Evolutionary conservation across 805 yeast genomes (phyloP), one percentile per base, ranked within the genome.

Genomic region (Wickerhamomyces kurtzmanii): DNA sequence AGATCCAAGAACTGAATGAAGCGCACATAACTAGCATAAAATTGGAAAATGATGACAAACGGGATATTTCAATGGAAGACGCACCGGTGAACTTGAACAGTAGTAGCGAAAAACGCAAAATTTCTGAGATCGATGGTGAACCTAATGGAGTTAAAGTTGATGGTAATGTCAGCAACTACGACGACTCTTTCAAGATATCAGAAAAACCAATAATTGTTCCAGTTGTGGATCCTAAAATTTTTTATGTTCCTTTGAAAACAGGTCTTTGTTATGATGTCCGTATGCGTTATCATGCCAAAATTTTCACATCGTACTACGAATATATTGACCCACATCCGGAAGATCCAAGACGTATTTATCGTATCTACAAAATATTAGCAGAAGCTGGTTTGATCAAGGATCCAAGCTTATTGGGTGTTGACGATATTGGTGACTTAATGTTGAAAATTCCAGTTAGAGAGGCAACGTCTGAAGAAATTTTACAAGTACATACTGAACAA

Each of bases 301-400:
- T 91, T 29, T 87, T 82, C 57, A 84, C 95, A 4, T 80, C 91
- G 2, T 84, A 89, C 41, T 82, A 73, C 43, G 96, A 89, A 52
- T 89, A 89, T 54, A 84, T 89, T 29, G 98, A 91, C 49, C 98
- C 97, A 3, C 99, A 91, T 50, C 99, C 99, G 5, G 99, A 91
- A 52, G 98, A 91, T 49, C 99, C 99, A 8, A 68, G 98, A 37
- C 73, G 99, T 41, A 87, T 89, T 20, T 91, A 87, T 55, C 68
- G 97, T 31, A 83, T 91, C 26, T 91, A 91, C 59, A 86, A 91
- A 56, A 80, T 82, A 23, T 65, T 91, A 24, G 96, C 96, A 0
- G 96, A 91, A 47, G 86, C 91, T 21, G 98, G 98, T 0, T 63
- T 91, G 11, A 78, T 91, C 31, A 69, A 61, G 20, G 96, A 89